Conservation (phyloP, 495 filamentous ascomycete species). For the Penicillium maclennaniae region DNA sequence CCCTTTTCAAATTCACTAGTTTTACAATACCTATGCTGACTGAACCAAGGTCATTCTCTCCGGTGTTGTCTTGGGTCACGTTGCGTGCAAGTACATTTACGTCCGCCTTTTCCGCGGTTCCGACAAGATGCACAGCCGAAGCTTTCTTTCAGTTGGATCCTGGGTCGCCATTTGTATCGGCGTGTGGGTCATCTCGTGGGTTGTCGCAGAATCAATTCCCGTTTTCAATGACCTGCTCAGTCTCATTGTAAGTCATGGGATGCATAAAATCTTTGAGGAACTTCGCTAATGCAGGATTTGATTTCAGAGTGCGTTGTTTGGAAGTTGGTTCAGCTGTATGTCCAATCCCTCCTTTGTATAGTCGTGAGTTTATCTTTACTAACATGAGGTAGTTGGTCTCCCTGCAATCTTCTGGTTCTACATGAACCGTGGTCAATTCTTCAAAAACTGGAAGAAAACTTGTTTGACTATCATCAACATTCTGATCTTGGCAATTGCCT, state of each 20-base stretch:
- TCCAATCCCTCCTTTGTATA: background rate
- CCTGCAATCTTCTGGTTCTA: slow-evolving; percentile 41
- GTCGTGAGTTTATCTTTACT: background rate
- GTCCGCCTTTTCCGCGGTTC: slow-evolving; percentile 56
- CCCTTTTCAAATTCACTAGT: background rate
- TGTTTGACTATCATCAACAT: slow-evolving; percentile 34
- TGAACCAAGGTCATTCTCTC: slow-evolving; percentile 29
- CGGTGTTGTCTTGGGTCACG: slow-evolving; percentile 58
- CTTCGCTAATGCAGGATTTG: slow-evolving; percentile 6
- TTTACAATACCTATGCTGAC: background rate
- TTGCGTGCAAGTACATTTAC: slow-evolving; percentile 61
- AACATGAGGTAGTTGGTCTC: slow-evolving; percentile 25
- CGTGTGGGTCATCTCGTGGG: slow-evolving; percentile 62
- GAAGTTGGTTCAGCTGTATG: slow-evolving; percentile 42
- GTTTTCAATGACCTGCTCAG: slow-evolving; percentile 65
- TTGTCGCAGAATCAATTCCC: slow-evolving; percentile 70
- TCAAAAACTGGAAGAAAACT: slow-evolving; percentile 25
- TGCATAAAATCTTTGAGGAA: background rate
- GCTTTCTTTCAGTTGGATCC: slow-evolving; percentile 38
- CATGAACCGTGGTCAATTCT: slow-evolving; percentile 37
- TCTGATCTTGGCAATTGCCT: slow-evolving; percentile 30
- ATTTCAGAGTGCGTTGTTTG: slow-evolving; percentile 34
- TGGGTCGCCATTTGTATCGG: slow-evolving; percentile 57
- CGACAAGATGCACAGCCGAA: slow-evolving; percentile 53
- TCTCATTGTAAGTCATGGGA: slow-evolving; percentile 34